These are phyloP conservation scores for Plasmodium berghei DNA, from an alignment of 169 alveolate genomes.

Conservation along the genomic window DNA sequence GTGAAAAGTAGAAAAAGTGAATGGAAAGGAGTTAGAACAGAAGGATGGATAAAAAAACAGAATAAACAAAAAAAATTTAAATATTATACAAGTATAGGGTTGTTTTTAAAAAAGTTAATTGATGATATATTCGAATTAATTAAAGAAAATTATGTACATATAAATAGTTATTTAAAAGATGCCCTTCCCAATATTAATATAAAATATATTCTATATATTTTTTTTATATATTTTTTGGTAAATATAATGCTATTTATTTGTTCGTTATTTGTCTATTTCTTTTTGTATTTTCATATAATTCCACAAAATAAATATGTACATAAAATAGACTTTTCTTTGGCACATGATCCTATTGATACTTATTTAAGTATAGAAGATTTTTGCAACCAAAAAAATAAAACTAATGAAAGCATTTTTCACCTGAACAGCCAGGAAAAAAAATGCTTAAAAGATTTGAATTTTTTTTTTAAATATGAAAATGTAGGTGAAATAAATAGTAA, in stretches of 20 bases:
- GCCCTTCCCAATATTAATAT: constrained; percentile 19
- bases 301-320: constrained; percentile 57
- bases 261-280: constrained; percentile 34
- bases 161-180: constrained; percentile 4
- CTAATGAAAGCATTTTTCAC: neutral
- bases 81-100: neutral
- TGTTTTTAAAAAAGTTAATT: too few relatives aligned
- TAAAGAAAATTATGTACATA: constrained; percentile 1
- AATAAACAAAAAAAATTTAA: constrained; percentile 4
- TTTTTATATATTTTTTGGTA: constrained; percentile 16
- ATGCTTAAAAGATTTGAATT: constrained; percentile 20
- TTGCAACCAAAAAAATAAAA: neutral
- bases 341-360: constrained; percentile 40
- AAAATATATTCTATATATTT: constrained; percentile 22
- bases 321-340: constrained; percentile 31
- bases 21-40: too few relatives aligned
- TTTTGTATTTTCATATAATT: constrained; percentile 36
- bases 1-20: constrained; percentile 3
- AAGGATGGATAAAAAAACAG: neutral
- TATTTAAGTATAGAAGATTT: constrained; percentile 3
- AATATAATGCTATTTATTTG: constrained; percentile 27
- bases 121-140: neutral
- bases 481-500: constrained; percentile 15
- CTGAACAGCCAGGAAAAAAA: constrained; percentile 20
- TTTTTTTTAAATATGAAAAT: constrained; percentile 22